Evolutionary conservation across 257 asterid genomes (phyloP).

Genomic region (Gardenia jasminoides): DNA sequence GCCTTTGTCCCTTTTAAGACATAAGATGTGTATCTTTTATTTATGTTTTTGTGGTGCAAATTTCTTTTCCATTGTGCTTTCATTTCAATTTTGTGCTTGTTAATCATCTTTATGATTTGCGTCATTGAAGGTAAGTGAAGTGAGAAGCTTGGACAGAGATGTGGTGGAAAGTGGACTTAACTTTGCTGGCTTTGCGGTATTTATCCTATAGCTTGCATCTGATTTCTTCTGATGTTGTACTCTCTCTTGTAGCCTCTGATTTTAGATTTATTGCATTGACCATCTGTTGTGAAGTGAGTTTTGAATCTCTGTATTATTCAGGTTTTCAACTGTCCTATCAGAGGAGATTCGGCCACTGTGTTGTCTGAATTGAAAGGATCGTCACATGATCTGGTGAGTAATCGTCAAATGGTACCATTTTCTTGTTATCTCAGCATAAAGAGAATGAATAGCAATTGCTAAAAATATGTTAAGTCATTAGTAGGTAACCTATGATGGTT

Average conservation of each 20-base stretch:
- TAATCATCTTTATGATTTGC: conserved; percentile 17
- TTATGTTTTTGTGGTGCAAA: background rate
- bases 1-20: background rate
- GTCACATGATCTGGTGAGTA: conserved; percentile 92
- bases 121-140: conserved; percentile 88
- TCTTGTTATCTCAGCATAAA: background rate
- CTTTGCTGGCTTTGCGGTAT: conserved; percentile 98
- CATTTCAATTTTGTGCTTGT: conserved; percentile 8
- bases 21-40: background rate
- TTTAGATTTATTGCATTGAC: background rate
- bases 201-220: conserved; percentile 17
- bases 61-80: background rate
- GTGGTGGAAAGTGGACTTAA: conserved; percentile 76
- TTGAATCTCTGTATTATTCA: conserved; percentile 31
- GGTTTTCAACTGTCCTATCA: conserved; percentile 96
- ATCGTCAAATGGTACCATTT: background rate
- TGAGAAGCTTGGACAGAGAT: conserved; percentile 87
- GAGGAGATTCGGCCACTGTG: conserved; percentile 86
- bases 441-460: background rate
- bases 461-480: background rate
- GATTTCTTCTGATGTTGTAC: conserved; percentile 13
- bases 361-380: conserved; percentile 78
- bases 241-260: background rate
- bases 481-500: background rate
- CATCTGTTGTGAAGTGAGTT: background rate